Evolutionary conservation across 139 green algal species (phyloP), one percentile per base, ranked within the genome.

Genomic region (Volvox africanus): DNA sequence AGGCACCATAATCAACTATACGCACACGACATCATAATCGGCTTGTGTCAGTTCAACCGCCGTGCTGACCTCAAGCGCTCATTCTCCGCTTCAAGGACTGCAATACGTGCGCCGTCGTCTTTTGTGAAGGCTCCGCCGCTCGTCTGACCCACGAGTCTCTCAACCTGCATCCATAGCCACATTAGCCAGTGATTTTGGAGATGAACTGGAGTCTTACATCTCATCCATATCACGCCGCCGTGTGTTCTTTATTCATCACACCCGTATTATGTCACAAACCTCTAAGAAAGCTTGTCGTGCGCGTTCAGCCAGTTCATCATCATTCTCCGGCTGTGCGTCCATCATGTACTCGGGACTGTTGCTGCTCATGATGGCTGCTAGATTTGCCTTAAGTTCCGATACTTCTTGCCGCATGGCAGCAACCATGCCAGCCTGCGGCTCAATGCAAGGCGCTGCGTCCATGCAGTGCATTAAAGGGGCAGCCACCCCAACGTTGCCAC

Each of bases 41-140:
- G 44, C 44, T 55, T 9, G 3, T 73, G 65, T 26, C 65, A 73
- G 65, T 12, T 28, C 5, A 71, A 35, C 44, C 75, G 50, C 28
- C 22, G 36, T 82, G 0, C n/a, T 55, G 44, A 93, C 91, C 92
- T 61, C 26, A 94, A n/a, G 30, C 88, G 83, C 30, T 91, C 88
- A 71, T 92, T 94, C 68, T 94, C 92, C 61, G 86, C 86, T 69
- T 92, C 88, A 24, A 92, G 80, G 18, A 83, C 32, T 2, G 92
- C 84, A 11, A 94, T 77, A 32, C 84, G 65, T 0, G 76, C 32
- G 0, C 17, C 67, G 79, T 91, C 84, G 68, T 80, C 83, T 17
- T 77, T 69, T 1, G 65, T 24, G 16, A 76, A 61, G 16, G 24
- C 16, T 32, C 61, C 18, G 0, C 61, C 82, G 44, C 35, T 69